Evolutionary conservation across 345 rosid species (phyloP).

Genomic region (Euphorbia tirucalli): DNA sequence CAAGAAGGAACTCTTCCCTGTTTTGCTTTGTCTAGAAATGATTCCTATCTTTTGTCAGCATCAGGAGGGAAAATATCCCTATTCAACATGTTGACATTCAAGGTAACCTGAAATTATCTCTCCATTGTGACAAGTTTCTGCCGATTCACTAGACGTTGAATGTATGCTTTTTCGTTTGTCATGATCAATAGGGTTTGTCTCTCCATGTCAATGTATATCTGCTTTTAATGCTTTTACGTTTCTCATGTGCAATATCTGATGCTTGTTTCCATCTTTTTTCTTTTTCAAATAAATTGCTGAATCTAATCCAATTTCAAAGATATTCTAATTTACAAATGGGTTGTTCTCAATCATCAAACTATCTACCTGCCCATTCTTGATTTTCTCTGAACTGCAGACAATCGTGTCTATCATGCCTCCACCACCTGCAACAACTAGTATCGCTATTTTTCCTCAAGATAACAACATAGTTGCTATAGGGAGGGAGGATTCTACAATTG

Average conservation of each 20-base stretch:
- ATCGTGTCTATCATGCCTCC: conserved; percentile 33
- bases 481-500: conserved; percentile 38
- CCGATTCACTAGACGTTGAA: background rate
- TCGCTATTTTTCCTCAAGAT: conserved; percentile 41
- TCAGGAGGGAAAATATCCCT: conserved; percentile 45
- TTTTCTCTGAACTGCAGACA: conserved; percentile 18
- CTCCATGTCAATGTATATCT: background rate
- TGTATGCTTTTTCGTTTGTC: background rate
- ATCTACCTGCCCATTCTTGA: conserved; percentile 10
- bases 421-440: conserved; percentile 34
- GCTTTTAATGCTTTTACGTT: too few species aligned
- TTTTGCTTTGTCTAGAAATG: conserved; percentile 41
- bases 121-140: background rate
- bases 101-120: conserved; percentile 20
- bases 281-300: too few species aligned
- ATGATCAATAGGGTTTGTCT: background rate
- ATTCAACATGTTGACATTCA: conserved; percentile 38
- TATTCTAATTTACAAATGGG: too few species aligned
- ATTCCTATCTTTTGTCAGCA: conserved; percentile 43
- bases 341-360: background rate
- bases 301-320: too few species aligned
- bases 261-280: too few species aligned
- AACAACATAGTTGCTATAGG: conserved; percentile 43
- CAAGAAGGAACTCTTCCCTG: conserved; percentile 32
- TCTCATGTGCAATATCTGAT: too few species aligned